Percentiles rank a stretch among this genome's conserved stretches.
Conservation (phyloP, 2,329 filamentous ascomycete genomes). For the Cercospora sp. region DNA sequence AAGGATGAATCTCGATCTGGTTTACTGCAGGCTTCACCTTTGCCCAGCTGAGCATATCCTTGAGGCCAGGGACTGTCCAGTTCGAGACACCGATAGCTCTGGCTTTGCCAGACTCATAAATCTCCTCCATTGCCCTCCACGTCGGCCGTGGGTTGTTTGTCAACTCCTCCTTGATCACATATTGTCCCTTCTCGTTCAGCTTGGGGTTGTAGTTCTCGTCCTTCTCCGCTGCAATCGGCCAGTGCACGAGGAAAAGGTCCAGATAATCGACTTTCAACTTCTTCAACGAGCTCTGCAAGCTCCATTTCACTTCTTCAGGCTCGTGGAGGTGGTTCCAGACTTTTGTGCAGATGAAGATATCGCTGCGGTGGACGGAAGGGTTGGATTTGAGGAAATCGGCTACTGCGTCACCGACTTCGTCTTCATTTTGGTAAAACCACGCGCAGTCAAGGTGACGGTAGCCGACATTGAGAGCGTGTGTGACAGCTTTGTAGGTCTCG, state of each 20-base stretch:
- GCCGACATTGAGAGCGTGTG: slow-evolving; percentile 52
- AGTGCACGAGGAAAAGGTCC: slow-evolving; percentile 43
- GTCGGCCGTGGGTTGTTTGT: slow-evolving; percentile 67
- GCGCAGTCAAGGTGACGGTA: slow-evolving; percentile 59
- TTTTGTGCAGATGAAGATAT: slow-evolving; percentile 56
- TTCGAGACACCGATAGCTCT: slow-evolving; percentile 57
- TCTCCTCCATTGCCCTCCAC: slow-evolving; percentile 62
- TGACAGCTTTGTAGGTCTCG: slow-evolving; percentile 58
- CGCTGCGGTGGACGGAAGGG: slow-evolving; percentile 49
- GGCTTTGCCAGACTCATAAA: slow-evolving; percentile 56
- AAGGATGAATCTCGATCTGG: slow-evolving; percentile 55
- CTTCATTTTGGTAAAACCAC: slow-evolving; percentile 57
- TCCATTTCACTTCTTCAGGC: slow-evolving; percentile 41
- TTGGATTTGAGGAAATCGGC: slow-evolving; percentile 56
- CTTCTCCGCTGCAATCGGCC: slow-evolving; percentile 54
- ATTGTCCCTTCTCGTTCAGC: slow-evolving; percentile 56
- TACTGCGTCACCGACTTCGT: slow-evolving; percentile 54
- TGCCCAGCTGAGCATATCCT: slow-evolving; percentile 46
- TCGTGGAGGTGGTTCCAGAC: slow-evolving; percentile 56
- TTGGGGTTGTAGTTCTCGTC: slow-evolving; percentile 50
- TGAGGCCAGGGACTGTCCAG: slow-evolving; percentile 48
- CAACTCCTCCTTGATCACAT: slow-evolving; percentile 63
- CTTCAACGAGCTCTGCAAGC: slow-evolving; percentile 38
- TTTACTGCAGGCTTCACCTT: slow-evolving; percentile 47
- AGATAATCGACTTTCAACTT: slow-evolving; percentile 40